A percentile compares a stretch with the other conserved stretches of the same genome.
phyloP scores from a whole-genome alignment of 306 rosid genomes.

The Mimosa pudica region DNA sequence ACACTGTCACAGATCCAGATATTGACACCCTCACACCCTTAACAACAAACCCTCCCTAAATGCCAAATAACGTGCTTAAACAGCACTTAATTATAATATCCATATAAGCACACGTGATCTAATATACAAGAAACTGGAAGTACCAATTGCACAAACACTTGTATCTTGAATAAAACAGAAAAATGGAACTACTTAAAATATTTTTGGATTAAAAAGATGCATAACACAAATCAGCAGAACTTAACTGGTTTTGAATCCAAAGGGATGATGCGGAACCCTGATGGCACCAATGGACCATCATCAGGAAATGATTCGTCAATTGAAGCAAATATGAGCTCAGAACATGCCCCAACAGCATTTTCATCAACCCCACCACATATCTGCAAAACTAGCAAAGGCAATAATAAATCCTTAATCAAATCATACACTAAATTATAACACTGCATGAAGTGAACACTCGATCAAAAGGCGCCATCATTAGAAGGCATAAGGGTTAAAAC shows the following conservation, averaged over 20 bases:
- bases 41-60: neutral
- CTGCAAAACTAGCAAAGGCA: slow-evolving; percentile 42
- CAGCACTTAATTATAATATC: neutral
- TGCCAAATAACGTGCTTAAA: neutral
- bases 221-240: slow-evolving; percentile 38
- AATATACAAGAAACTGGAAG: neutral
- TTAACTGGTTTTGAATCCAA: slow-evolving; percentile 93
- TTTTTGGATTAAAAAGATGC: neutral
- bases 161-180: neutral
- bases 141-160: neutral
- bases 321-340: slow-evolving; percentile 96
- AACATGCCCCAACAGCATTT: slow-evolving; percentile 87
- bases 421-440: neutral
- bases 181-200: neutral
- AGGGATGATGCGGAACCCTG: slow-evolving; percentile 94
- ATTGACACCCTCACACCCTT: neutral
- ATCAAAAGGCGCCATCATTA: neutral
- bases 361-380: slow-evolving; percentile 93
- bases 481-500: neutral
- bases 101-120: neutral
- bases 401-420: neutral
- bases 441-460: neutral
- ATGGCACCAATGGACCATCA: slow-evolving; percentile 88
- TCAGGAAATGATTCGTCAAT: slow-evolving; percentile 97
- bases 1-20: neutral